phyloP scores from a whole-genome alignment of 148 eudicot species.

The Rhododendron vialii region DNA sequence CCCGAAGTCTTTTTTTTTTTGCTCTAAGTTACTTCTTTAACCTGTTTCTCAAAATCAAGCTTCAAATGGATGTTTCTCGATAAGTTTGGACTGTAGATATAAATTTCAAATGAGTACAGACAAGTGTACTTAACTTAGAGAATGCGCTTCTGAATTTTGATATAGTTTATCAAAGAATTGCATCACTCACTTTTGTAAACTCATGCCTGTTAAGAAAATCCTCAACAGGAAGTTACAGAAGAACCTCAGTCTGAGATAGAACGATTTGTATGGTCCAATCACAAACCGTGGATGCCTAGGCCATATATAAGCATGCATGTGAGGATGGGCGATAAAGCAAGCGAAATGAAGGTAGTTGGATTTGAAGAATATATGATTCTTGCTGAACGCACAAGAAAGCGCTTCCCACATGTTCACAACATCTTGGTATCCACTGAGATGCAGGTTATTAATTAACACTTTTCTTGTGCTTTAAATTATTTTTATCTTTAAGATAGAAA shows the following conservation, averaged over 20 bases:
- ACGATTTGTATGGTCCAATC: constrained; percentile 78
- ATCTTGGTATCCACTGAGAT: constrained; percentile 96
- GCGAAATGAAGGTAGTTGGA: constrained; percentile 86
- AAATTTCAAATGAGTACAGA: not conserved
- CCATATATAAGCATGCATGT: constrained; percentile 92
- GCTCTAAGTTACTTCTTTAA: not conserved
- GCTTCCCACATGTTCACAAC: constrained; percentile 59
- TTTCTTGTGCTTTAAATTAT: not conserved
- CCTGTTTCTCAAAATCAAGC: not conserved
- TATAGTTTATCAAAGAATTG: not conserved
- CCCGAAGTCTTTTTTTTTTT: not conserved
- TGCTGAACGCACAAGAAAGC: constrained; percentile 54
- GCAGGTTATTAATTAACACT: constrained; percentile 38
- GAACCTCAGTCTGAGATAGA: constrained; percentile 44
- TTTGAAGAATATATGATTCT: constrained; percentile 82
- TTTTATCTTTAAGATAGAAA: not conserved
- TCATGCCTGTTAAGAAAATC: not conserved
- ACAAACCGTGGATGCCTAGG: constrained; percentile 82
- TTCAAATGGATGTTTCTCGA: not conserved
- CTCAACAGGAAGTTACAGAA: constrained; percentile 31
- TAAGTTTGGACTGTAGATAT: not conserved
- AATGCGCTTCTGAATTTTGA: not conserved
- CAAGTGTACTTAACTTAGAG: not conserved
- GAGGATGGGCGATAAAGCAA: constrained; percentile 94
- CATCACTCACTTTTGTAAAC: not conserved